Base-by-base conservation (phyloP, 768 basidiomycete genomes). In the Tubosaeta brunneosetosa region DNA sequence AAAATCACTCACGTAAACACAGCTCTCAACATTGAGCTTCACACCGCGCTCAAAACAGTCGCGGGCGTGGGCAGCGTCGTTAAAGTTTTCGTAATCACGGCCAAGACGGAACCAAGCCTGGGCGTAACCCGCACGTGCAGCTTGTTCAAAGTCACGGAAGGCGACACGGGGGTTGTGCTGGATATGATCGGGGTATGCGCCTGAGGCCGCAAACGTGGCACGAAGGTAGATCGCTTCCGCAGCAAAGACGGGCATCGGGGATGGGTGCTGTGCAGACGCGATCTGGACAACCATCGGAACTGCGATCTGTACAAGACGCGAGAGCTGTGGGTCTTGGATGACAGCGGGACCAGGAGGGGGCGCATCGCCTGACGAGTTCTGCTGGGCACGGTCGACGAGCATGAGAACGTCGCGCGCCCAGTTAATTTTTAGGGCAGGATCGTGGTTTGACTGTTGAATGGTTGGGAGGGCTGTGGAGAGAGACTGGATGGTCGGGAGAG, bases 61-160 rank as follows among this genome's bases (percentile, higher is more conserved):
- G 55, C 74, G 82, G 1, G 94, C 94, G 40, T 86, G 81, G 0
- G 68, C 58, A 1, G 78, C 47, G 65, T 98, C 92, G 22, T 84
- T 84, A 55, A 89, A 92, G 42, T 82, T 84, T 71, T 97, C 94
- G 63, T 97, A 97, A 55, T 95, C 94, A 16, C 92, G 74, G 0
- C 91, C 95, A 1, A 97, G 78, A 25, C 86, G 79, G 72, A 94
- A 97, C 94, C 95, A 97, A 0, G 91, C 91, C n/a, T 79, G 72
- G 3, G 77, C 72, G 57, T 83, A 87, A 0, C 94, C 94, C 0
- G 77, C 81, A 25, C 88, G 76, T 0, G 93, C 94, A 3, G 91
- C 84, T 1, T 75, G 72, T 65, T 97, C 94, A 61, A 89, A 97
- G 63, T 94, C 92, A 22, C 91, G 77, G 72, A 98, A 98, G 2